These are phyloP conservation scores for Cytospora piceicola DNA, from an alignment of 2,329 filamentous ascomycete genomes.

Conservation along the genomic window DNA sequence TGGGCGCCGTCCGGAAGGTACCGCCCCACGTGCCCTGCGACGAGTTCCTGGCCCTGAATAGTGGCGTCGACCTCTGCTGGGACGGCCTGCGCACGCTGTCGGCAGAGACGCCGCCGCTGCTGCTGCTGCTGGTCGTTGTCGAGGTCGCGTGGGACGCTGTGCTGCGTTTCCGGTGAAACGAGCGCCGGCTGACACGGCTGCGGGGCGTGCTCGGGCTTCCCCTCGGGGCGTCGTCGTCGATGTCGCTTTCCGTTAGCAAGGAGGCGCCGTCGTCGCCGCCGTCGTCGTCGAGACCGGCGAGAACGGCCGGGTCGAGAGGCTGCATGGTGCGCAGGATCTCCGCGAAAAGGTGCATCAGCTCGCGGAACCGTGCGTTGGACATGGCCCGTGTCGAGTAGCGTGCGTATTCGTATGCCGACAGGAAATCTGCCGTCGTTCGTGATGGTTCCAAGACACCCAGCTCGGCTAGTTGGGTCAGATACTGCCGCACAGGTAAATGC, in stretches of 20 bases:
- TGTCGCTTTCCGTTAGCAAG: conserved; percentile 45
- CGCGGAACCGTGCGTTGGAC: conserved; percentile 71
- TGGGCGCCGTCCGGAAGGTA: conserved; percentile 55
- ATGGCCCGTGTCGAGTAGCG: conserved; percentile 77
- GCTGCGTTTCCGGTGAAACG: conserved; percentile 30
- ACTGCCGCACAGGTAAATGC: conserved; percentile 77
- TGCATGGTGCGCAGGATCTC: conserved; percentile 78
- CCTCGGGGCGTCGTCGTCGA: conserved; percentile 51
- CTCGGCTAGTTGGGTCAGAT: conserved; percentile 70
- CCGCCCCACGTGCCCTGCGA: conserved; percentile 44
- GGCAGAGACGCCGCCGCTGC: conserved; percentile 15
- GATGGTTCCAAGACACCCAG: conserved; percentile 63
- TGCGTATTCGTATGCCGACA: conserved; percentile 79
- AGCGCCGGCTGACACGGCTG: conserved; percentile 26
- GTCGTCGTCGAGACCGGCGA: conserved; percentile 42
- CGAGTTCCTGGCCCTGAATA: conserved; percentile 41
- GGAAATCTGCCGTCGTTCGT: conserved; percentile 62
- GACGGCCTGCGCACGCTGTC: conserved; percentile 27
- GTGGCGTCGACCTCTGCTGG: conserved; percentile 35
- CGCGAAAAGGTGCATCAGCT: conserved; percentile 83
- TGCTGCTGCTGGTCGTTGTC: conserved; percentile 24
- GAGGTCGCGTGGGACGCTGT: conserved; percentile 24
- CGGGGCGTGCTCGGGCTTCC: conserved; percentile 46
- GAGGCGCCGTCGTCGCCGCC: conserved; percentile 26
- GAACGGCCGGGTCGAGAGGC: conserved; percentile 58